These are phyloP conservation scores for Orbilia blumenaviensis DNA, from an alignment of 2,329 filamentous ascomycete species.

Conservation along the genomic window DNA sequence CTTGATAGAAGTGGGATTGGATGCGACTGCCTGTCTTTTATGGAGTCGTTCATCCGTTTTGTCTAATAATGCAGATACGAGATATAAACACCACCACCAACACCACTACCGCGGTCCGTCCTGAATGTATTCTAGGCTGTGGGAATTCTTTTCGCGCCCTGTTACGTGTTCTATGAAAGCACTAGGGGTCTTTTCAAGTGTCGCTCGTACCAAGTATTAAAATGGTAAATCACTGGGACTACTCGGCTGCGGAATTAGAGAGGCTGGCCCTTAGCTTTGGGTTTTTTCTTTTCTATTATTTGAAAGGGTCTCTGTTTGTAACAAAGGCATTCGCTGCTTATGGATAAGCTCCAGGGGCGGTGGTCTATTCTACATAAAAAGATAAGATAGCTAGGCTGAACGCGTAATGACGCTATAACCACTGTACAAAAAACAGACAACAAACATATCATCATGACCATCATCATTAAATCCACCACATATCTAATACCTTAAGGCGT, in stretches of 20 bases:
- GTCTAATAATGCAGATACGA: slow-evolving; percentile 51
- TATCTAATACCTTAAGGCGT: background rate
- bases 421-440: slow-evolving; percentile 6
- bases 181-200: background rate
- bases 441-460: background rate
- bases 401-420: slow-evolving; percentile 12
- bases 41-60: background rate
- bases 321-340: background rate
- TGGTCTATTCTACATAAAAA: slow-evolving; percentile 22
- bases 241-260: too few species aligned
- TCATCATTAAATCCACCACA: slow-evolving; percentile 2
- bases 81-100: slow-evolving; percentile 38
- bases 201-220: background rate
- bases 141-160: slow-evolving; percentile 1
- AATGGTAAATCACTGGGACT: too few species aligned
- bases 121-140: slow-evolving; percentile 5
- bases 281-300: background rate
- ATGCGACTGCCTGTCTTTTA: slow-evolving; percentile 19
- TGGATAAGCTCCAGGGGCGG: slow-evolving; percentile 11
- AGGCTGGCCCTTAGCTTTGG: too few species aligned
- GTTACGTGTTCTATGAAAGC: background rate
- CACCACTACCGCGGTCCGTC: background rate
- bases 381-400: slow-evolving; percentile 1
- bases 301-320: background rate
- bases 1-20: slow-evolving; percentile 1